Percentiles rank a stretch among this genome's conserved stretches.
Evolutionary conservation across 2,329 filamentous ascomycete genomes (phyloP).

Genomic region (Fusarium cicatricum): DNA sequence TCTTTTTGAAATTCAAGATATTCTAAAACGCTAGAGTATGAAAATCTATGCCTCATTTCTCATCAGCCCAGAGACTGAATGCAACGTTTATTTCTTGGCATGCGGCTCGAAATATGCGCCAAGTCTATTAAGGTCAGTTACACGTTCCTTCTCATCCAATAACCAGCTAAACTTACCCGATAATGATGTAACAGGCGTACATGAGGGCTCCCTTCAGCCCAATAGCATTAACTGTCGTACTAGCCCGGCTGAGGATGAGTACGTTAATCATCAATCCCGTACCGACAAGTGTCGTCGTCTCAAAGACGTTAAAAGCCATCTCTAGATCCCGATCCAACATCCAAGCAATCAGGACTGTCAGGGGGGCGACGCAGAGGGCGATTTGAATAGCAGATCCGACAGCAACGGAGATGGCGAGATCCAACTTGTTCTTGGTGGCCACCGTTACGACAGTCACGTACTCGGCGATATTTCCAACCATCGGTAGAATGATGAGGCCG

Average conservation of each 20-base stretch:
- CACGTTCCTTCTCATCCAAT: rapidly evolving
- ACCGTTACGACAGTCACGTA: constrained; percentile 69
- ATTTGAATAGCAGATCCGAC: constrained; percentile 70
- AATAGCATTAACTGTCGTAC: constrained; percentile 66
- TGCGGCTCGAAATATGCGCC: constrained; percentile 31
- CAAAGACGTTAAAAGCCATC: constrained; percentile 79
- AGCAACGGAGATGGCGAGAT: constrained; percentile 68
- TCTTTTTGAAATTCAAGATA: not conserved
- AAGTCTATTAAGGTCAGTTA: constrained; percentile 1
- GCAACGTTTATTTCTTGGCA: constrained; percentile 11
- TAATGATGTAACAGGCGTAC: constrained; percentile 63
- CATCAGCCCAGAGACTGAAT: not conserved
- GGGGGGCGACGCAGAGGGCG: constrained; percentile 66
- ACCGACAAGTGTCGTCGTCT: constrained; percentile 77
- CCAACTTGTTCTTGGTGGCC: constrained; percentile 67
- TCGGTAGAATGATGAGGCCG: constrained; percentile 68
- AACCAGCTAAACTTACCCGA: constrained; percentile 43
- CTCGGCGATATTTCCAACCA: constrained; percentile 70
- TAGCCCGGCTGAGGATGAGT: constrained; percentile 75
- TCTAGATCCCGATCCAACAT: constrained; percentile 62
- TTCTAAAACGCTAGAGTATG: not conserved
- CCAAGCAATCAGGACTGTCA: constrained; percentile 69
- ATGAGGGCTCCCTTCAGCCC: constrained; percentile 63
- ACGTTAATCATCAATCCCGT: constrained; percentile 78
- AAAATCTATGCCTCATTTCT: not conserved